Conservation (phyloP, 331 rosid species). For the Malus hybrid region DNA sequence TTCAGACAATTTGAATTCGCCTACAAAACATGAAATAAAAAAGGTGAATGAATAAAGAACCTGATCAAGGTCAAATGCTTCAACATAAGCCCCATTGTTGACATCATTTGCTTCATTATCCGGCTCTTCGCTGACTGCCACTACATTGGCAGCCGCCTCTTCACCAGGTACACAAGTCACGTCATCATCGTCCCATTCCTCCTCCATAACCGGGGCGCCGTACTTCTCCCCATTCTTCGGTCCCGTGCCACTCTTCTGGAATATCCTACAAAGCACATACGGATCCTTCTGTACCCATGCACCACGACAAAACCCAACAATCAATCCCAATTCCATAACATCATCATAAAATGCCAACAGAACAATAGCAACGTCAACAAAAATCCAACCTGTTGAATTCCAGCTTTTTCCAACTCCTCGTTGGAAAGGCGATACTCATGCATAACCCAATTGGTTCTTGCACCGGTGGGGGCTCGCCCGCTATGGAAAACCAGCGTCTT, state of each 20-base stretch:
- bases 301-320: not conserved
- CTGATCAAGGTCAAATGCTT: slow-evolving; percentile 42
- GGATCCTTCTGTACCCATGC: slow-evolving; percentile 58
- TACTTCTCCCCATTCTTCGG: slow-evolving; percentile 95
- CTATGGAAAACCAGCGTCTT: slow-evolving; percentile 81
- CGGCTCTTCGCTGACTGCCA: slow-evolving; percentile 10
- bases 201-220: slow-evolving; percentile 90
- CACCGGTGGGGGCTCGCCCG: slow-evolving; percentile 82
- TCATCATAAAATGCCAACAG: not conserved
- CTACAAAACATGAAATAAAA: not conserved
- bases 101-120: slow-evolving; percentile 30
- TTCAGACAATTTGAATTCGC: not conserved
- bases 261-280: slow-evolving; percentile 82
- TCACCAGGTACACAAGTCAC: slow-evolving; percentile 22
- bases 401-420: slow-evolving; percentile 50
- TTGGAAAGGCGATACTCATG: slow-evolving; percentile 71
- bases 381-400: slow-evolving; percentile 36
- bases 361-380: not conserved
- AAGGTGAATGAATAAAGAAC: slow-evolving; percentile 23
- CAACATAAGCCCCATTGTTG: slow-evolving; percentile 29
- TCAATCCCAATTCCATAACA: slow-evolving; percentile 1
- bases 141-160: slow-evolving; percentile 5
- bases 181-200: slow-evolving; percentile 74
- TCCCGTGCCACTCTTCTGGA: slow-evolving; percentile 92
- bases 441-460: slow-evolving; percentile 92